Evolutionary conservation across 352 stramenopile species (phyloP).

Genomic region (Phytophthora litchii): DNA sequence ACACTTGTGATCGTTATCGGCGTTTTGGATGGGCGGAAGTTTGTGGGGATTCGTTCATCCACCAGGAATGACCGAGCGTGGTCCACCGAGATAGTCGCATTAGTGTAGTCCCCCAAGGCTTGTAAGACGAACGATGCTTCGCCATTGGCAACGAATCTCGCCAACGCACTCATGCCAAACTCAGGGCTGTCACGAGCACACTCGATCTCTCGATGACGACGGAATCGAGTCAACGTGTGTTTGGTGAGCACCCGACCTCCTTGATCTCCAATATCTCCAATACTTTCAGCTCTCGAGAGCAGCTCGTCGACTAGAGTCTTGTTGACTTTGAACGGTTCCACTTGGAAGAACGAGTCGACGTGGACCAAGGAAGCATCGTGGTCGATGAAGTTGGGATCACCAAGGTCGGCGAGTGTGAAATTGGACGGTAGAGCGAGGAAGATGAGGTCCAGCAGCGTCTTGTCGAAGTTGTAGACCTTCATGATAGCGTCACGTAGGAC

Average conservation of each 20-base stretch:
- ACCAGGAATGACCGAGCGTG: constrained; percentile 54
- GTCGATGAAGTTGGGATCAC: constrained; percentile 65
- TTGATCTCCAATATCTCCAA: constrained; percentile 2
- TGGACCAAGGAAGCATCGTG: constrained; percentile 73
- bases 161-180: constrained; percentile 52
- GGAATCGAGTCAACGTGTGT: constrained; percentile 44
- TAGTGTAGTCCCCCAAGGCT: constrained; percentile 48
- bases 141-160: constrained; percentile 45
- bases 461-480: constrained; percentile 57
- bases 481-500: constrained; percentile 49
- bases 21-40: constrained; percentile 42
- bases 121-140: constrained; percentile 58
- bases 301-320: constrained; percentile 47
- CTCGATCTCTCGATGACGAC: constrained; percentile 46
- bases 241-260: constrained; percentile 42
- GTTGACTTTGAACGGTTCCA: constrained; percentile 53
- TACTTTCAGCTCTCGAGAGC: constrained; percentile 40
- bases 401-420: constrained; percentile 54
- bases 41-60: constrained; percentile 50
- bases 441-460: constrained; percentile 27
- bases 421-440: constrained; percentile 16
- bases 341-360: constrained; percentile 54
- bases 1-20: constrained; percentile 44
- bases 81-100: constrained; percentile 46
- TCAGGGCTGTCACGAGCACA: constrained; percentile 41